Evolutionary conservation across 768 basidiomycete species (phyloP), one percentile per base, ranked within the genome.

Genomic region (Tulasnella sp.): DNA sequence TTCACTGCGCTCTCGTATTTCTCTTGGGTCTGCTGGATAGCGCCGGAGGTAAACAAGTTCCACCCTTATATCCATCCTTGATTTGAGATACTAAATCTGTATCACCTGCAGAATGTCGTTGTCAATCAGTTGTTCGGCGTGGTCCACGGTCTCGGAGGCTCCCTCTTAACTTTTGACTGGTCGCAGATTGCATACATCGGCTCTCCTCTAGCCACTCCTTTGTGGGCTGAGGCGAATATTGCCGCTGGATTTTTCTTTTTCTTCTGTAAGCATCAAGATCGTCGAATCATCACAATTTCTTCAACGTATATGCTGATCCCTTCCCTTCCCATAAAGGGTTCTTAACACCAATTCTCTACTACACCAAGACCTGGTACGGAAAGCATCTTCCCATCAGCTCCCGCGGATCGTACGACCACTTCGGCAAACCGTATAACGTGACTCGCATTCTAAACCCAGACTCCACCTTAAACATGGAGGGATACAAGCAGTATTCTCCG

Each of bases 21-120:
- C 76, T 89, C 84, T 69, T 94, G 90, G 88, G 82, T 83, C 41
- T 90, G 88, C 75, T 94, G 91, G 88, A 87, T 90, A 53, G 82
- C 73, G 1, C 88, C 88, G 0, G 64, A 84, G 50, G 56, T 58
- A 38, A 58, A 45, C 48, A n/a, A 26, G 10, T 10, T 24, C 24
- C 13, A 9, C 7, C 3, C 38, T 41, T 17, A 21, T 23, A 27
- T 38, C 43, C 17, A 19, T 54, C 26, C 13, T 13, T 15, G 32
- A 15, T 41, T 38, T 38, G 34, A n/a, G 26, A 17, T 17, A 26
- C 13, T 45, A 67, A 61, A 23, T 15, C 27, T 34, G 17, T 29
- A 17, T 17, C 26, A 24, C 17, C 24, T 30, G 13, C 11, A 58
- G 56, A 85, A 88, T 64, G 64, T 84, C 51, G 74, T 70, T 49